phyloP scores from a whole-genome alignment of 139 green algal genomes.

The Chloropicon primus region DNA sequence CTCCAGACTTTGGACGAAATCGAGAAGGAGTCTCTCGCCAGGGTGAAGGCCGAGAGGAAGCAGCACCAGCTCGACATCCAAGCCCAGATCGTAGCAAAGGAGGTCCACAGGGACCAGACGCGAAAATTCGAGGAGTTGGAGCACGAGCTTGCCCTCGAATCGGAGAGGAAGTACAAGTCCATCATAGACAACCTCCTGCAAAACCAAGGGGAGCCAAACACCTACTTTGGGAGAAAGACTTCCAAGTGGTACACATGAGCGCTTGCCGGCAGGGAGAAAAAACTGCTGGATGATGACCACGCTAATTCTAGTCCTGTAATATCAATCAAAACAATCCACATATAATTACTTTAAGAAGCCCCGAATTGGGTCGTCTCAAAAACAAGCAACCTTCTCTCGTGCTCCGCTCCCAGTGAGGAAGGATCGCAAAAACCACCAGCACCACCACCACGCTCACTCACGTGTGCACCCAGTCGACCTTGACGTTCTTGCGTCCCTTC shows the following conservation, averaged over 20 bases:
- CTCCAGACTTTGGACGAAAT: not conserved
- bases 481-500: not conserved
- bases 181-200: not conserved
- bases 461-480: not conserved
- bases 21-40: not conserved
- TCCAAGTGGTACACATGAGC: not conserved
- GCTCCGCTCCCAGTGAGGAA: no score
- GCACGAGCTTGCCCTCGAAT: not conserved
- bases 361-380: no score
- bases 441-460: no score
- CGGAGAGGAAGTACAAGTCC: not conserved
- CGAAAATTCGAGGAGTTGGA: not conserved
- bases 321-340: no score
- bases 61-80: not conserved
- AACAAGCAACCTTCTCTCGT: no score
- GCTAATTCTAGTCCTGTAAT: not conserved
- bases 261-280: no score
- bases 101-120: not conserved
- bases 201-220: not conserved
- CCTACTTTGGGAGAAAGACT: not conserved
- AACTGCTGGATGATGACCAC: no score
- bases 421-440: no score
- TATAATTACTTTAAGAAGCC: no score
- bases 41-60: not conserved
- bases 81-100: not conserved